Base-by-base conservation (phyloP, 2,329 filamentous ascomycete genomes). In the Trichoderma semiorbis region DNA sequence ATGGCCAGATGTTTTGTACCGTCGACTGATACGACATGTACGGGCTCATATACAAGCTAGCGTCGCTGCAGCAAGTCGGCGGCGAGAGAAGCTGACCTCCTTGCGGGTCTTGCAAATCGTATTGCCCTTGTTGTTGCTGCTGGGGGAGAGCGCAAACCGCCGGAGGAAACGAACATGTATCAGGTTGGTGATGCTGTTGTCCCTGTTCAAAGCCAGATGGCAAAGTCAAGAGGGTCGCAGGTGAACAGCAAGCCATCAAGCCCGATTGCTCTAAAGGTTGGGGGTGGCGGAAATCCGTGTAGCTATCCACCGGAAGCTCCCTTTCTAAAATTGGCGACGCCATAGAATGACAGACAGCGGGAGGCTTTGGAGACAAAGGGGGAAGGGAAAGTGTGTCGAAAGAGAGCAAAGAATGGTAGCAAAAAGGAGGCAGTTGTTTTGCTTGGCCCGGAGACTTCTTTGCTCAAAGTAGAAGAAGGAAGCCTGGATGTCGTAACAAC, bases 1-100 rank as follows among this genome's bases (percentile, higher is more conserved):
- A 84, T 43, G 79, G 78, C 78, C 81, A 82, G 63, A 73, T 71
- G 57, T 75, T 76, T 66, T 77, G 73, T 64, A 70, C 73, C 72
- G 73, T 76, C 36, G 70, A 55, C 32, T 73, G 67, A 39, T 64
- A 72, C 32, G 71, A 50, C 68, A 39, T 47, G 39, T 64, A 50
- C 6, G 70, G 36, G 21, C 69, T 32, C 67, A 72, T 63, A 64
- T 39, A 36, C 66, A 34, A 68, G 57, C 34, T 71, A 69, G 43
- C 68, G 73, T 73, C 71, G 61, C 68, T 60, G 53, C 24, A 43
- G 63, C 75, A 74, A 71, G 66, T 69, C 60, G 74, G 72, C 47
- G 72, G 70, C 68, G 75, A 50, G 28, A 47, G 61, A 70, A 71
- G 11, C 28, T 14, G 68, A 11, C 43, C 32, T 28, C 26, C 53